Percentiles rank a stretch among this genome's conserved stretches.
These are phyloP conservation scores for Cystofilobasidium ferigula DNA, from an alignment of 768 basidiomycete genomes.

Conservation along the genomic window DNA sequence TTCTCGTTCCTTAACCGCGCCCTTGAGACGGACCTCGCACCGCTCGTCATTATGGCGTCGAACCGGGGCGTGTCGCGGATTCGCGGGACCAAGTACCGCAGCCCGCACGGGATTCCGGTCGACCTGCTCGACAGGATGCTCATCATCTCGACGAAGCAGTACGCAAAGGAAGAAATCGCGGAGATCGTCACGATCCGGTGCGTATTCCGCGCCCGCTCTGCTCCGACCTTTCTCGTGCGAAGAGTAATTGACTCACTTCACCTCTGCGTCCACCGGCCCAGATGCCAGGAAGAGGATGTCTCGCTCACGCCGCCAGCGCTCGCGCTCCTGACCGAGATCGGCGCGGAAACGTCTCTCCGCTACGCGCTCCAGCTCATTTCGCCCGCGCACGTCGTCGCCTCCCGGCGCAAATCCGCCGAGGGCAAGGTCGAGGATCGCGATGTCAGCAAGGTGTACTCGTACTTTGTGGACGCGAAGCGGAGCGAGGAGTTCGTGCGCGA, in stretches of 20 bases:
- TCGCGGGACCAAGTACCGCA: slow-evolving; percentile 85
- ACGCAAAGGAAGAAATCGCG: slow-evolving; percentile 67
- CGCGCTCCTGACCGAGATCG: slow-evolving; percentile 77
- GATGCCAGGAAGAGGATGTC: slow-evolving; percentile 80
- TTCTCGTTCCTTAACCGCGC: slow-evolving; percentile 98
- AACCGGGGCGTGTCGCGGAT: slow-evolving; percentile 92
- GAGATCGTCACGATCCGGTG: slow-evolving; percentile 90
- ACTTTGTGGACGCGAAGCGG: slow-evolving; percentile 87
- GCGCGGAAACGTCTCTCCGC: slow-evolving; percentile 74
- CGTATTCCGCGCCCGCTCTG: slow-evolving; percentile 27
- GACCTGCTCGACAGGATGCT: slow-evolving; percentile 90
- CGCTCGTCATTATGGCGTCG: slow-evolving; percentile 95
- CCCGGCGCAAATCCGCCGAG: slow-evolving; percentile 57
- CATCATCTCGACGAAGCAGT: slow-evolving; percentile 87
- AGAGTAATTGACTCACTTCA: neutral
- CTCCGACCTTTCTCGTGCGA: neutral
- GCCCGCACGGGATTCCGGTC: slow-evolving; percentile 87
- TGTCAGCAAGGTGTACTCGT: slow-evolving; percentile 66
- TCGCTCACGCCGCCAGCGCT: slow-evolving; percentile 60
- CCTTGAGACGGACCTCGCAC: slow-evolving; percentile 82
- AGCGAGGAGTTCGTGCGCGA: slow-evolving; percentile 86
- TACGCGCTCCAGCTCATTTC: slow-evolving; percentile 94
- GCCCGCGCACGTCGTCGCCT: slow-evolving; percentile 73
- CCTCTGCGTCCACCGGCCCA: slow-evolving; percentile 45
- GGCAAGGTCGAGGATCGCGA: slow-evolving; percentile 69